phyloP scores from a whole-genome alignment of 164 flowering plant species.

The Euptelea pleiosperma region DNA sequence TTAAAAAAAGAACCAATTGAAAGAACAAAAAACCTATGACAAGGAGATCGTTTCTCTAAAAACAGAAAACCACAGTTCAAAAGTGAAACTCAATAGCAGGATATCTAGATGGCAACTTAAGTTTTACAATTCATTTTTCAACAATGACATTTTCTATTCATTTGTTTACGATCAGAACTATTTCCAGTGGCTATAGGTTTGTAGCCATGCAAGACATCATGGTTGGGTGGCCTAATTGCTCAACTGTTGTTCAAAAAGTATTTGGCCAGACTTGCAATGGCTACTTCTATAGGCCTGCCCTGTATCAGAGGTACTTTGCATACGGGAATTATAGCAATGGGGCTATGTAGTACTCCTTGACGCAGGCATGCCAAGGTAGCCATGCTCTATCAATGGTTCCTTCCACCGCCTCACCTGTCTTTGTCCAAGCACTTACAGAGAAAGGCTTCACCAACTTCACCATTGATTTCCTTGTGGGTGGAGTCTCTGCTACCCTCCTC shows the following conservation, averaged over 20 bases:
- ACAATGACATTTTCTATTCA: too few relatives aligned
- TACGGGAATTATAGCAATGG: slow-evolving; percentile 45
- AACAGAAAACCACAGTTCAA: too few relatives aligned
- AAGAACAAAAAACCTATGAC: too few relatives aligned
- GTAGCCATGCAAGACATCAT: slow-evolving; percentile 18
- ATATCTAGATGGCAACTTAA: too few relatives aligned
- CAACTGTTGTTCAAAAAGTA: slow-evolving; percentile 44
- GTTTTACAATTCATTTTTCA: too few relatives aligned
- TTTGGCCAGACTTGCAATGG: slow-evolving; percentile 37
- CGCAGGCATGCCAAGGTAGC: slow-evolving; percentile 25
- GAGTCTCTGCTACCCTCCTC: slow-evolving; percentile 79
- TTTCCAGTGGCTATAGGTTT: background rate
- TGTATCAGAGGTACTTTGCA: slow-evolving; percentile 32
- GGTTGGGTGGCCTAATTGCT: slow-evolving; percentile 48
- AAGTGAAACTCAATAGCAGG: too few relatives aligned
- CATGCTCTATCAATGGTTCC: slow-evolving; percentile 33
- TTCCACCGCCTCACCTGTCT: slow-evolving; percentile 42
- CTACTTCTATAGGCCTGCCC: slow-evolving; percentile 33
- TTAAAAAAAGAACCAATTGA: too few relatives aligned
- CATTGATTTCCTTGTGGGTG: slow-evolving; percentile 83
- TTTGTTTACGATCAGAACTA: too few relatives aligned
- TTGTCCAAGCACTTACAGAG: slow-evolving; percentile 67
- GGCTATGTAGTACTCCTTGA: slow-evolving; percentile 38
- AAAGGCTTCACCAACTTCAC: slow-evolving; percentile 57
- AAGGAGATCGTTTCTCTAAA: too few relatives aligned